Evolutionary conservation across 495 filamentous ascomycete species (phyloP), one percentile per base, ranked within the genome.

Genomic region (Saxophila tyrrhenica): DNA sequence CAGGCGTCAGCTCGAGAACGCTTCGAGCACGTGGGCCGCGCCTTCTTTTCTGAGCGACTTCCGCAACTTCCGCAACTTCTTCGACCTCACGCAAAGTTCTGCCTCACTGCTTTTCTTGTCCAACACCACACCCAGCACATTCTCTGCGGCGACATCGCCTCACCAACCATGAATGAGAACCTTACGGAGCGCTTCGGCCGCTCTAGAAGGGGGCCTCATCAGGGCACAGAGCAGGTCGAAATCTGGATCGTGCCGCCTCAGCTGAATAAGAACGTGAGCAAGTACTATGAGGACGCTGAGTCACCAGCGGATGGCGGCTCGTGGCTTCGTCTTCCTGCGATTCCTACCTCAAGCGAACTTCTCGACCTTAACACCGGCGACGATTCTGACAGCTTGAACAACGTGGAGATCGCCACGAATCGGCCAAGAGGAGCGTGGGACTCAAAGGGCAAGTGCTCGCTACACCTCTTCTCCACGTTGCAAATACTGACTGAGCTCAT

Each of bases 371-470:
- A 61, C 17, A 50, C 47, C 23, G 29, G 29, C 29, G 51, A 53
- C 35, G 23, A 44, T 51, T 41, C 54, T 11, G 29, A 7, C 15
- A 48, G 43, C 20, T 49, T 43, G 11, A 39, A 45, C 19, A 21
- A 51, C 11, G 58, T 57, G 0, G 58, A 57, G 25, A 38, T 61
- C 16, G 54, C 50, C 13, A 50, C 57, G 1, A 77, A 77, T 49
- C 65, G 65, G 43, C 63, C 69, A 11, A 58, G 68, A 24, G 68
- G 68, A 0, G 52, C 65, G 21, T 74, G 62, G 62, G 61, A 67
- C 65, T 57, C 61, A 52, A 43, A 69, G 64, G 39, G 54, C 51
- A 10, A 46, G 53, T 52, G 45, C 22, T 5, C 25, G 3, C 16
- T 25, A 22, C 29, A 39, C 9, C 10, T 23, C 3, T 25, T 16